Evolutionary conservation across 2,329 filamentous ascomycete genomes (phyloP).

Genomic region (Dichotomopilus funicola): DNA sequence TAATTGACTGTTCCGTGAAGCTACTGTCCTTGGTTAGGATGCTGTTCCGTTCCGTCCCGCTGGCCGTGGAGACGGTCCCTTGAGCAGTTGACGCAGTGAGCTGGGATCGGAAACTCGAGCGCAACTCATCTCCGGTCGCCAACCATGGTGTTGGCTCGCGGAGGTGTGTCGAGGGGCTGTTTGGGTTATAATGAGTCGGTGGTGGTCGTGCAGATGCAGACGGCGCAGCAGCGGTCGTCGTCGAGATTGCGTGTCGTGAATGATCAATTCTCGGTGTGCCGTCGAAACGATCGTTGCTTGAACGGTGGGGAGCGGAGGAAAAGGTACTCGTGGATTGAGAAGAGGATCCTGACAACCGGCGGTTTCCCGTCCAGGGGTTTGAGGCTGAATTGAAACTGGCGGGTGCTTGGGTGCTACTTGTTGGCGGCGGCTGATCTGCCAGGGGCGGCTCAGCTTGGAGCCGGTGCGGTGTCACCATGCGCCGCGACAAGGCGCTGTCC

Average conservation of each 20-base stretch:
- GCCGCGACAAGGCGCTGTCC: slow-evolving; percentile 18
- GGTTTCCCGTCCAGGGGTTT: slow-evolving; percentile 35
- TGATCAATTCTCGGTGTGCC: slow-evolving; percentile 12
- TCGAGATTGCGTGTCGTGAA: slow-evolving; percentile 9
- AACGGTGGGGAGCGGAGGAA: slow-evolving; percentile 36
- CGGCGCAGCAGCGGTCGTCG: slow-evolving; percentile 1
- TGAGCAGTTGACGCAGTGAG: slow-evolving; percentile 47
- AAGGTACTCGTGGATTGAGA: slow-evolving; percentile 41
- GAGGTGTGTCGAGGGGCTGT: slow-evolving; percentile 14
- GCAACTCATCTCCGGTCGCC: slow-evolving; percentile 41
- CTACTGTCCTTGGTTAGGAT: slow-evolving; percentile 71
- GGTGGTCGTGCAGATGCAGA: slow-evolving; percentile 6
- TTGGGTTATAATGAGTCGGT: slow-evolving; percentile 26
- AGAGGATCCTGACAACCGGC: slow-evolving; percentile 43
- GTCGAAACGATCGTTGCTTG: slow-evolving; percentile 34
- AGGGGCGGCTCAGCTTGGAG: slow-evolving; percentile 18
- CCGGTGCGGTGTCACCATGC: slow-evolving; percentile 10
- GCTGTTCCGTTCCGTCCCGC: slow-evolving; percentile 76
- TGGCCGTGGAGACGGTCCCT: slow-evolving; percentile 41
- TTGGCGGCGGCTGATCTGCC: slow-evolving; percentile 24
- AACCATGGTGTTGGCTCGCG: slow-evolving; percentile 41
- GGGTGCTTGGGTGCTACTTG: slow-evolving; percentile 10
- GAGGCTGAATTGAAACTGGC: slow-evolving; percentile 12
- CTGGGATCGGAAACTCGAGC: slow-evolving; percentile 52
- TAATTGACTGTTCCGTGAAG: slow-evolving; percentile 43